phyloP scores from a whole-genome alignment of 148 eudicot species.

The Diospyros kaki region DNA sequence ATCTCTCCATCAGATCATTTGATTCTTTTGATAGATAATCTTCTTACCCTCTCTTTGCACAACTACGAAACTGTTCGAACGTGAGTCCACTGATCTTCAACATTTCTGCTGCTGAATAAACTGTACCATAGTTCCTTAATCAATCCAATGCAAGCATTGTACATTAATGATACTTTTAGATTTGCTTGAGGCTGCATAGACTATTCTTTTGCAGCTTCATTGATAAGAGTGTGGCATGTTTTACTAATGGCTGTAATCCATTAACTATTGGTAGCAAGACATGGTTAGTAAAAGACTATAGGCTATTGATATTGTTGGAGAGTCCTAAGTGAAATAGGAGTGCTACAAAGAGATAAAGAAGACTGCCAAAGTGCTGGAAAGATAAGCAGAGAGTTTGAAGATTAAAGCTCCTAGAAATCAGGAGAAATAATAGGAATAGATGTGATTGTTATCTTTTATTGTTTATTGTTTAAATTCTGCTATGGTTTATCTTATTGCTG shows the following conservation, averaged over 20 bases:
- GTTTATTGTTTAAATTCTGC: no score
- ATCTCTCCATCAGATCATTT: constrained; percentile 66
- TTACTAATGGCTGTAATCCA: neutral
- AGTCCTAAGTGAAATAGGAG: no score
- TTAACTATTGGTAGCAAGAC: neutral
- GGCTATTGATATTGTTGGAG: neutral
- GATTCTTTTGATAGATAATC: constrained; percentile 70
- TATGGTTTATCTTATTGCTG: no score
- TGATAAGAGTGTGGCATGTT: neutral
- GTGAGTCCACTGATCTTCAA: constrained; percentile 46
- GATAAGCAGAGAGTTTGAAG: no score
- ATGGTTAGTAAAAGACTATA: neutral
- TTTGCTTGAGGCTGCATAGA: neutral
- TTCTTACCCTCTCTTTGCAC: constrained; percentile 74
- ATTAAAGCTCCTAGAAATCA: no score
- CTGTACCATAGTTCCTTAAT: neutral
- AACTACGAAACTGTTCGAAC: constrained; percentile 89
- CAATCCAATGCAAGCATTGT: neutral
- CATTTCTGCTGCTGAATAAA: neutral
- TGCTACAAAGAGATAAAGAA: no score
- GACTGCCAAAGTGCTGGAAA: no score
- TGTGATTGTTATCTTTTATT: no score
- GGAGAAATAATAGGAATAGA: no score
- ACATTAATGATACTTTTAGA: neutral
- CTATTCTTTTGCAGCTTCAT: neutral